Evolutionary conservation across 2,329 filamentous ascomycete species (phyloP).

Genomic region (Trichoderma harzianum): DNA sequence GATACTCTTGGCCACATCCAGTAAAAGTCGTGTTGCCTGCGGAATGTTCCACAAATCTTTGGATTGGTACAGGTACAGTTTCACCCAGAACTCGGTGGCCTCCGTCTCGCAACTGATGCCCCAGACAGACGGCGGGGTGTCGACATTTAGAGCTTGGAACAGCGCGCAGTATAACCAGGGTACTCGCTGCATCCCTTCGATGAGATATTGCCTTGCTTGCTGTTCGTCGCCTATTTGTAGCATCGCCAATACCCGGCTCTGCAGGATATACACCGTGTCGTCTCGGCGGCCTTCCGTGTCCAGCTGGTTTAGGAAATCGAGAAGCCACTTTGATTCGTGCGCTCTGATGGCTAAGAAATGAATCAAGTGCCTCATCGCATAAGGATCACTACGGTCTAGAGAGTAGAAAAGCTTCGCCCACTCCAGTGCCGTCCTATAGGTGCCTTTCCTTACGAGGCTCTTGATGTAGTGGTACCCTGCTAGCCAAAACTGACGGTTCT

Average conservation of each 20-base stretch:
- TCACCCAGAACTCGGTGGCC: slow-evolving; percentile 63
- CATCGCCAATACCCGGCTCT: slow-evolving; percentile 73
- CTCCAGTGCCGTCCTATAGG: slow-evolving; percentile 87
- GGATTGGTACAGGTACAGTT: slow-evolving; percentile 71
- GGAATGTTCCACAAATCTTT: slow-evolving; percentile 86
- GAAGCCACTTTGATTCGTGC: slow-evolving; percentile 70
- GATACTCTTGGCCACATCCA: slow-evolving; percentile 62
- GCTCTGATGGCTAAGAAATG: slow-evolving; percentile 83
- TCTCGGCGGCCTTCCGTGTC: slow-evolving; percentile 36
- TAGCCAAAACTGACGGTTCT: slow-evolving; percentile 92
- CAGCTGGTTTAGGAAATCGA: slow-evolving; percentile 60
- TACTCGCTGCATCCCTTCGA: slow-evolving; percentile 64
- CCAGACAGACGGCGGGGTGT: slow-evolving; percentile 79
- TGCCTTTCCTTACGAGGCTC: slow-evolving; percentile 84
- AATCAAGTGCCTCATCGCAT: slow-evolving; percentile 74
- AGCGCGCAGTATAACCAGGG: slow-evolving; percentile 84
- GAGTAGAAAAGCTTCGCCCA: slow-evolving; percentile 85
- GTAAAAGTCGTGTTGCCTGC: slow-evolving; percentile 64
- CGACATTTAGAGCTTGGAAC: slow-evolving; percentile 75
- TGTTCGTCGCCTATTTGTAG: slow-evolving; percentile 65
- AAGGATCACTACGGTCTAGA: slow-evolving; percentile 75
- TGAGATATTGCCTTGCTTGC: slow-evolving; percentile 63
- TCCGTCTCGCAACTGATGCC: slow-evolving; percentile 64
- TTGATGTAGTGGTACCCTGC: slow-evolving; percentile 85
- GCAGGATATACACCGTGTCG: slow-evolving; percentile 64